These are phyloP conservation scores for Magnaporthiopsis rhizophila DNA, from an alignment of 2,329 filamentous ascomycete species.

Conservation along the genomic window DNA sequence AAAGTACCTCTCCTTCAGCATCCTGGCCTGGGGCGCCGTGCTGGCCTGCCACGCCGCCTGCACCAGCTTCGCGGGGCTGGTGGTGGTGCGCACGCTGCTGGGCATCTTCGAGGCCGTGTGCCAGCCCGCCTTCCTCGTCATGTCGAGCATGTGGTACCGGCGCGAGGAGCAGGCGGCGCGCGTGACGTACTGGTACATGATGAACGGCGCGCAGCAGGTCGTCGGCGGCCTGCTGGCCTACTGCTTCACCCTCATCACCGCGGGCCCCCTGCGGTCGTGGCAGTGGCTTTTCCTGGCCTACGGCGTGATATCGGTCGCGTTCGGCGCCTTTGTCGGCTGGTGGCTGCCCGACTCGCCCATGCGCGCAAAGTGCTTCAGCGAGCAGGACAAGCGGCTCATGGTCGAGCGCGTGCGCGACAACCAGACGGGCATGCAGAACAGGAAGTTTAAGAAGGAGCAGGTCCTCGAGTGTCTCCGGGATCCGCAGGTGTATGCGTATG, in stretches of 20 bases:
- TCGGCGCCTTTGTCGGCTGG: slow-evolving; percentile 54
- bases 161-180: slow-evolving; percentile 58
- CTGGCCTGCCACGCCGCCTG: slow-evolving; percentile 55
- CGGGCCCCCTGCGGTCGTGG: slow-evolving; percentile 52
- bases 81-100: slow-evolving; percentile 55
- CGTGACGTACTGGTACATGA: slow-evolving; percentile 70
- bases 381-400: slow-evolving; percentile 58
- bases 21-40: slow-evolving; percentile 54
- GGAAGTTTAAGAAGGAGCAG: slow-evolving; percentile 36
- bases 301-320: slow-evolving; percentile 54
- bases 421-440: slow-evolving; percentile 54
- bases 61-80: slow-evolving; percentile 49
- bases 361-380: slow-evolving; percentile 60
- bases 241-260: slow-evolving; percentile 46
- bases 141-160: slow-evolving; percentile 65
- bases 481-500: slow-evolving; percentile 59
- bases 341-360: slow-evolving; percentile 65
- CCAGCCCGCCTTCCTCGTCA: slow-evolving; percentile 59
- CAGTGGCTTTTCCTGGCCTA: slow-evolving; percentile 62
- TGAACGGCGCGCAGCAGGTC: slow-evolving; percentile 68
- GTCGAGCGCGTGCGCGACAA: slow-evolving; percentile 52
- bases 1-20: slow-evolving; percentile 57
- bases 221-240: slow-evolving; percentile 64
- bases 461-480: slow-evolving; percentile 48
- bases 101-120: slow-evolving; percentile 65